Conservation (phyloP, 352 stramenopile genomes). For the Globisporangium lucens region DNA sequence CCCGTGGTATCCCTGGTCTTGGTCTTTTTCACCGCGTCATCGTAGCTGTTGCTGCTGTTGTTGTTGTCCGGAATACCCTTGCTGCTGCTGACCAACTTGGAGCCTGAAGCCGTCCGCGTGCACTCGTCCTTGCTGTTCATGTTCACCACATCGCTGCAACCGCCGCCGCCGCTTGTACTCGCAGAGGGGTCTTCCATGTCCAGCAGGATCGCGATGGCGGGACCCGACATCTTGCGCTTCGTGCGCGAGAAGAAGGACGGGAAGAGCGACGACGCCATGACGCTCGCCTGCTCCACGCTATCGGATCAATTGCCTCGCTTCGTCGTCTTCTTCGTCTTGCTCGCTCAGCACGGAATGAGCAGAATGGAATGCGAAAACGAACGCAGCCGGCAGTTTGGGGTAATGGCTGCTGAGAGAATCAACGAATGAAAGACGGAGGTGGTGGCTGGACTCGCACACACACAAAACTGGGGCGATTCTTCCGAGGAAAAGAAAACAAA, state of each 20-base stretch:
- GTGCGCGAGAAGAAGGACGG: constrained; percentile 24
- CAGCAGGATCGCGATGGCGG: constrained; percentile 25
- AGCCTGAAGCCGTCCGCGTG: constrained; percentile 1
- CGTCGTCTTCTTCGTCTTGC: not conserved
- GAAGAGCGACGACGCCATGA: constrained; percentile 6
- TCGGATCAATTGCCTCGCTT: not conserved
- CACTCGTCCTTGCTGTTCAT: constrained; percentile 4
- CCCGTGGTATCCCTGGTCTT: not conserved
- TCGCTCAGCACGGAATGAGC: not conserved
- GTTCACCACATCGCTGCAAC: not conserved
- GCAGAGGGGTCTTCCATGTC: not conserved
- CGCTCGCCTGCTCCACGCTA: not conserved
- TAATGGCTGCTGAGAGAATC: not conserved
- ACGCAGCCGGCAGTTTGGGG: not conserved
- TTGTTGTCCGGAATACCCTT: not conserved
- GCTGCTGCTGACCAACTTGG: not conserved
- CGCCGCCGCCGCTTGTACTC: not conserved
- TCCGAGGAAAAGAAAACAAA: not conserved
- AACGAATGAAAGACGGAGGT: not conserved
- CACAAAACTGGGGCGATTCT: not conserved
- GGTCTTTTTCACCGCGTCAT: constrained; percentile 1
- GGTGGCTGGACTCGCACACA: not conserved
- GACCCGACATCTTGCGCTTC: constrained; percentile 65
- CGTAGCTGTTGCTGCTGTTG: not conserved
- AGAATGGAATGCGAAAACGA: not conserved